Conservation (phyloP, 2,329 filamentous ascomycete species). For the Colletotrichum cordylinicola region DNA sequence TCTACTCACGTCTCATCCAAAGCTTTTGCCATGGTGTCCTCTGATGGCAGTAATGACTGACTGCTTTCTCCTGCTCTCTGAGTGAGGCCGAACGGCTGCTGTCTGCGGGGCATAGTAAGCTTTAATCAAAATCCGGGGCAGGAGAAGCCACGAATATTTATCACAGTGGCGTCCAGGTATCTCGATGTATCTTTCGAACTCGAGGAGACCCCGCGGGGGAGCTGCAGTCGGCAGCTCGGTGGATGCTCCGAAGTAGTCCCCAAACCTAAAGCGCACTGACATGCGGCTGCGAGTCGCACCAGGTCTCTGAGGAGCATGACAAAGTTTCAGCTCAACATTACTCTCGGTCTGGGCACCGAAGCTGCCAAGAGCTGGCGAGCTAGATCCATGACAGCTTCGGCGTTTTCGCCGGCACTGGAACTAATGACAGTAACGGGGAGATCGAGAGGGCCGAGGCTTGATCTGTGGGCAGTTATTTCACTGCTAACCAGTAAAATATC, state of each 20-base stretch:
- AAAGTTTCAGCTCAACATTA: not conserved
- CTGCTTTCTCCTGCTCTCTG: not conserved
- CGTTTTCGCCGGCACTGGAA: not conserved
- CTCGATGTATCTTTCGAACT: not conserved
- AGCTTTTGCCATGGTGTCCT: not conserved
- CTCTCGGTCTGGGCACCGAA: not conserved
- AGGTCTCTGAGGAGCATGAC: not conserved
- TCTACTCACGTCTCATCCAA: not conserved
- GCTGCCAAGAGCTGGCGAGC: not conserved
- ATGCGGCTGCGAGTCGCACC: not conserved
- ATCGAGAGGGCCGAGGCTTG: not conserved
- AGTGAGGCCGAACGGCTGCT: not conserved
- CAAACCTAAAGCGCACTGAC: not conserved
- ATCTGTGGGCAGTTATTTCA: not conserved
- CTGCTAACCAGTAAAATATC: not conserved
- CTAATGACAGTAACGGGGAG: not conserved
- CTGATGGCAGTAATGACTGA: not conserved
- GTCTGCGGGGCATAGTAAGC: not conserved
- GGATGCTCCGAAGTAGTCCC: not conserved
- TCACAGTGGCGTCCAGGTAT: not conserved
- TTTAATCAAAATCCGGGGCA: not conserved
- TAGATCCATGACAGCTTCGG: not conserved
- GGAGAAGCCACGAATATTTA: not conserved
- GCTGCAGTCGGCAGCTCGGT: not conserved
- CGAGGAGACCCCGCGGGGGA: not conserved